Evolutionary conservation across 352 stramenopile species (phyloP).

Genomic region (Pythium graminicola): DNA sequence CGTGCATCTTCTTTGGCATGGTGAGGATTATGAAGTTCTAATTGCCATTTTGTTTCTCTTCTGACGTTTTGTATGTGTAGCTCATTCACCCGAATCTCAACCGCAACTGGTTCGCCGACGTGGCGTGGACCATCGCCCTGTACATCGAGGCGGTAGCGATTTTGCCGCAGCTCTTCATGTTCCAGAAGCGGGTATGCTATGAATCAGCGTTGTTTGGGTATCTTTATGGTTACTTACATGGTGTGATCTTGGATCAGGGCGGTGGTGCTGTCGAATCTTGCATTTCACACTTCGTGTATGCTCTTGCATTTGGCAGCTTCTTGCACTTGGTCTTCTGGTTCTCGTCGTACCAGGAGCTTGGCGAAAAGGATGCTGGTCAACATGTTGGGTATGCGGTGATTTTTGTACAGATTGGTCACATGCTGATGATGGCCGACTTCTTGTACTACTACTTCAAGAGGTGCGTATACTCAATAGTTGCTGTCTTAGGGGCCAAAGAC

Average conservation of each 20-base stretch:
- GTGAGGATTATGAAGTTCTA: slow-evolving; percentile 25
- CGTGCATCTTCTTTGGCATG: slow-evolving; percentile 85
- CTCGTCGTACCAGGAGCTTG: slow-evolving; percentile 97
- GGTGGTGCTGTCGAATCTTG: slow-evolving; percentile 93
- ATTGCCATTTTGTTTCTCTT: slow-evolving; percentile 35
- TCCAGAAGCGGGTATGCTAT: slow-evolving; percentile 91
- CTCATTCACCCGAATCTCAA: slow-evolving; percentile 96
- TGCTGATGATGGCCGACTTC: slow-evolving; percentile 98
- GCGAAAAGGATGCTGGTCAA: slow-evolving; percentile 87
- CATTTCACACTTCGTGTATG: slow-evolving; percentile 96
- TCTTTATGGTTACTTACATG: not conserved
- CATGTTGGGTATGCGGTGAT: slow-evolving; percentile 94
- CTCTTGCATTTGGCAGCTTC: slow-evolving; percentile 91
- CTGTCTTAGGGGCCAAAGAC: no score
- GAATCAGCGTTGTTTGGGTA: not conserved
- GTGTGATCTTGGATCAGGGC: slow-evolving; percentile 32
- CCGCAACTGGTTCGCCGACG: slow-evolving; percentile 94
- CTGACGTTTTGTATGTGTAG: slow-evolving; percentile 43
- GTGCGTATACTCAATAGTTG: slow-evolving; percentile 25
- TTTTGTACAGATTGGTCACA: slow-evolving; percentile 96
- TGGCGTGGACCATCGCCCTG: slow-evolving; percentile 97
- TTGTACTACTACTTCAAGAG: slow-evolving; percentile 99
- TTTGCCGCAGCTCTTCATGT: slow-evolving; percentile 98
- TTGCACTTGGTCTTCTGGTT: slow-evolving; percentile 99
- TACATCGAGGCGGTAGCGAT: slow-evolving; percentile 97